Base-by-base conservation (phyloP, 257 asterid species). In the Haberlea rhodopensis region DNA sequence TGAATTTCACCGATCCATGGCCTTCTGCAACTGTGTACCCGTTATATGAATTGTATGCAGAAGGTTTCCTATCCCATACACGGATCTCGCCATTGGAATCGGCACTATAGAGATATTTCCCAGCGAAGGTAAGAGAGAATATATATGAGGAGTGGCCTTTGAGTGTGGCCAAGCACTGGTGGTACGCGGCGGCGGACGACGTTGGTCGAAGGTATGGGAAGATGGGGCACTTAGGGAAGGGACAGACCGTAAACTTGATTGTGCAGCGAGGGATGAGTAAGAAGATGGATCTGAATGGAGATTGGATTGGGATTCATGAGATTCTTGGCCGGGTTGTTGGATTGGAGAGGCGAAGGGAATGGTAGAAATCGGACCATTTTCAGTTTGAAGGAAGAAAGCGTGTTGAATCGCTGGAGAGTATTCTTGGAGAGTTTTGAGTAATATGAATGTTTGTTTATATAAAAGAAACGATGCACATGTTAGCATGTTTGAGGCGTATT, bases 171-270 rank as follows among this genome's bases (percentile, higher is more conserved):
- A n/a, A n/a, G n/a, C n/a, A n/a, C n/a, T n/a, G n/a, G n/a, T n/a
- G 71, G 53, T 23, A 5, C 57, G 71, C 53, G 72, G 73, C 19
- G n/a, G 64, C 32, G 57, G 63, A 18, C 5, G 71, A 21, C 15
- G 59, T 51, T 72, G 18, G 53, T 67, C 11, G 3, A 37, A 27
- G 28, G 6, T 58, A 65, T 19, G 75, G 80, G 53, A 74, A 5
- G 22, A n/a, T n/a, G 82, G 55, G 7, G 81, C n/a, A n/a, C n/a
- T n/a, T n/a, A n/a, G n/a, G n/a, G n/a, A n/a, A n/a, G n/a, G n/a
- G n/a, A n/a, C n/a, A 2, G 89, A 80, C 3, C 86, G 88, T 72
- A 85, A 80, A 43, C 96, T 88, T 11, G 73, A 73, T 56, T 84
- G 96, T 26, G 82, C 76, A 10, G 67, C 21, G 8, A 82, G 72